A percentile compares a stretch with the other conserved stretches of the same genome.
Evolutionary conservation across 805 yeast species (phyloP).

Genomic region (Saturnispora zaruensis): DNA sequence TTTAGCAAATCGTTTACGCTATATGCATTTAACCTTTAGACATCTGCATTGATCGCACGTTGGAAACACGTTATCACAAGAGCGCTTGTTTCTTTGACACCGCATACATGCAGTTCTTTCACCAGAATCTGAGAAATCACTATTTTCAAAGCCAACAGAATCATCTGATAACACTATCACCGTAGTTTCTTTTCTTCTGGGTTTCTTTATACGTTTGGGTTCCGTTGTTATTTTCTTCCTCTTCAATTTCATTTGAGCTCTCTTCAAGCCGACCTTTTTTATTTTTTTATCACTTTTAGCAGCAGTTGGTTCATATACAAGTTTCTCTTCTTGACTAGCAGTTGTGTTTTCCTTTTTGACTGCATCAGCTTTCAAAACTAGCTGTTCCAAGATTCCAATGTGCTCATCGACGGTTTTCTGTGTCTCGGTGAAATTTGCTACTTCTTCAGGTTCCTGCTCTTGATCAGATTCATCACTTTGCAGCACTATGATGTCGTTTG

Average conservation of each 20-base stretch:
- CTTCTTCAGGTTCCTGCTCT: not conserved
- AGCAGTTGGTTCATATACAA: not conserved
- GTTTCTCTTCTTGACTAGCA: not conserved
- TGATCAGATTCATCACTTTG: not conserved
- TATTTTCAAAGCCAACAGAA: slow-evolving; percentile 1
- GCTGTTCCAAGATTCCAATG: not conserved
- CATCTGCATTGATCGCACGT: not conserved
- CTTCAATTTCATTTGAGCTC: not conserved
- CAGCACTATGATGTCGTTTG: not conserved
- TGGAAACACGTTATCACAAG: not conserved
- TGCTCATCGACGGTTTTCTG: not conserved
- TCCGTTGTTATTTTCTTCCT: not conserved
- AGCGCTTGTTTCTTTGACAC: not conserved
- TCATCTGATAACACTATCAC: slow-evolving; percentile 2
- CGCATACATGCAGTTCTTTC: not conserved
- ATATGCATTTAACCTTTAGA: not conserved
- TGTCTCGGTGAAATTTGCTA: not conserved
- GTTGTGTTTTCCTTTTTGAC: not conserved
- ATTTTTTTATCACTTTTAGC: not conserved
- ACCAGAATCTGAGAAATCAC: not conserved
- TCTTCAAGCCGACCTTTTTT: not conserved
- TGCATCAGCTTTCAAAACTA: not conserved
- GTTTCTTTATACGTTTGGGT: not conserved
- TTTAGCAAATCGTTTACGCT: not conserved
- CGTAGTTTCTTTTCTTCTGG: not conserved